Base-by-base conservation (phyloP, 2,329 filamentous ascomycete species). In the Penicillium sp. region DNA sequence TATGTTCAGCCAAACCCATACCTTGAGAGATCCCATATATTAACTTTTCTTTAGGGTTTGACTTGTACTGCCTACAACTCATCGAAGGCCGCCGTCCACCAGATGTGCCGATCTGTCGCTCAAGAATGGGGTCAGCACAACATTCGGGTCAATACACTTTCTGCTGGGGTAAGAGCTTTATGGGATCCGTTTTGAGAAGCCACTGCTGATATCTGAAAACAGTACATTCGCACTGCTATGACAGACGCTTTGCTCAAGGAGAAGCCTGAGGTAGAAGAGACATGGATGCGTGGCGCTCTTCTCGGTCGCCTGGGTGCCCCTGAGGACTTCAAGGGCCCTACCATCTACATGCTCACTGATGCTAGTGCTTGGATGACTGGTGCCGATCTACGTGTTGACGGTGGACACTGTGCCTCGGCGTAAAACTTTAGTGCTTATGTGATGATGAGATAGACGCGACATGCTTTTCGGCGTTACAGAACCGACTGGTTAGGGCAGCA, bases 61-160 rank as follows among this genome's bases (percentile, higher is more conserved):
- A 80, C 84, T n/a, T 88, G 83, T 56, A 79, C 84, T 0, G 88
- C 87, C 10, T 83, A 83, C 71, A 82, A 82, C 62, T 71, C 79
- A 2, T 80, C 77, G 52, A 83, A 82, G 64, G 74, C 79, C 1
- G 80, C 75, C 0, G 75, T 82, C 6, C 75, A 78, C 54, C 79
- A 82, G 57, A 73, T 82, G 21, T 73, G 75, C n/a, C 76, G 79
- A 22, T 79, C 75, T 3, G 68, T 82, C 22, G 77, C 80, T 0
- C 76, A 77, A 21, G 81, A 82, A 70, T 82, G 73, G 79, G 77
- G 70, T 53, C 73, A 79, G 63, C 75, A 89, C 70, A 86, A 85
- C 37, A 93, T 95, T 67, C 84, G 90, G 2, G 88, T 93, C 59
- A 93, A 95, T 77, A 91, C 88, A 14, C 84, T 95, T 61, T 91